A percentile compares a stretch with the other conserved stretches of the same genome.
Conservation (phyloP, 1,139 yeast species). For the Geotrichum histeridarum region DNA sequence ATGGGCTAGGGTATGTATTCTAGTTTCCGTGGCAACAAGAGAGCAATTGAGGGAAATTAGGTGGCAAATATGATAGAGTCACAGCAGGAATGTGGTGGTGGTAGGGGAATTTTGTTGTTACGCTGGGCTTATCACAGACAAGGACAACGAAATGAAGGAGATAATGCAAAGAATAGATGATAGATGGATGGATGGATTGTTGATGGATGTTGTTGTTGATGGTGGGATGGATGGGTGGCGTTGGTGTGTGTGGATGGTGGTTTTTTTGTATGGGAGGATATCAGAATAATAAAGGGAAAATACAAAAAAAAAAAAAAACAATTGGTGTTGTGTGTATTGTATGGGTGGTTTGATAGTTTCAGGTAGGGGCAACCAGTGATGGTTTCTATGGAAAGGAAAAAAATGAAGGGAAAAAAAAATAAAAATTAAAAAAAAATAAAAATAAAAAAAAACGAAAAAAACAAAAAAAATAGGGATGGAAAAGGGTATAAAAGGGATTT, state of each 20-base stretch:
- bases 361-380: too few relatives aligned
- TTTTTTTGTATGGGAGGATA: too few relatives aligned
- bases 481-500: background rate
- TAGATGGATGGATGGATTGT: background rate
- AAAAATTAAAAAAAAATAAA: background rate
- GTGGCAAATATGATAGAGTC: slow-evolving; percentile 14
- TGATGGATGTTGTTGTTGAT: too few relatives aligned
- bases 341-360: too few relatives aligned
- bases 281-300: too few relatives aligned
- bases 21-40: slow-evolving; percentile 11
- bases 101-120: background rate
- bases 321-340: too few relatives aligned
- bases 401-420: too few relatives aligned
- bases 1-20: too few relatives aligned
- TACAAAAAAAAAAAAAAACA: background rate
- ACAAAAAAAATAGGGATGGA: slow-evolving; percentile 1
- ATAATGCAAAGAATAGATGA: slow-evolving; percentile 7
- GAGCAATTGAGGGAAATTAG: background rate
- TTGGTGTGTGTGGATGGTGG: background rate
- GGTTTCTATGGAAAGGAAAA: too few relatives aligned
- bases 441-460: background rate
- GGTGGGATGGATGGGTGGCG: background rate
- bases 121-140: background rate
- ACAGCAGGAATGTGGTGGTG: background rate
- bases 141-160: slow-evolving; percentile 3